Evolutionary conservation across 139 green algal species (phyloP), one percentile per base, ranked within the genome.

Genomic region (Coelastrella sp.): DNA sequence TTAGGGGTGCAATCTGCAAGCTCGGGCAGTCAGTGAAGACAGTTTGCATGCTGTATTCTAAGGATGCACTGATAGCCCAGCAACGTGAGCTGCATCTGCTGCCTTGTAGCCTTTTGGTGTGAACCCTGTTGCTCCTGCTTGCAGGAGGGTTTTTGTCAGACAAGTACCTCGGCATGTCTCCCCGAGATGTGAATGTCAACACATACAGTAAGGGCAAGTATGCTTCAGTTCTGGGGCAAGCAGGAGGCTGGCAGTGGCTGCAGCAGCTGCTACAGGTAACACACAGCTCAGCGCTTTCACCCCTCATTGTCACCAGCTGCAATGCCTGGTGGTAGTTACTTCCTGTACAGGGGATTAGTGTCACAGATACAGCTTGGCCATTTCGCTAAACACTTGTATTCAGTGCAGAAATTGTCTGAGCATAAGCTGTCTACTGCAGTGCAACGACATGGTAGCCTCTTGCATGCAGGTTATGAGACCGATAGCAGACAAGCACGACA

Each of bases 191-290:
- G 32, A 48, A 63, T 23, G 57, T 91, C 1, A 77, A 94, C 84
- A 94, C 90, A 0, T 89, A 89, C 77, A 89, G 53, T 69, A 89
- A 86, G 64, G 78, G 86, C 72, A 98, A 98, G 90, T 98, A 98
- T 80, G 86, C 91, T 3, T 77, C 38, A 6, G 90, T 98, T 7
- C 89, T 98, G 21, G 41, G 71, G 8, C 68, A 95, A 71, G 72
- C 66, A 2, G 95, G 95, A n/a, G 93, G 92, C 53, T 98, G 92
- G 91, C 84, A 80, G 5, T 96, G 91, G 93, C 92, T 96, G 75
- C 95, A 98, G 87, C 37, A 63, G 41, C 85, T 96, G 73, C 86
- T 96, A 43, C 67, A 87, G 79, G 86, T 88, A 51, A 63, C 68
- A 21, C n/a, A n/a, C n/a, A 27, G 37, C 15, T 25, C 45, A 57